Conservation (phyloP, 2,329 filamentous ascomycete genomes). For the Phyllosticta paracitricarpa region DNA sequence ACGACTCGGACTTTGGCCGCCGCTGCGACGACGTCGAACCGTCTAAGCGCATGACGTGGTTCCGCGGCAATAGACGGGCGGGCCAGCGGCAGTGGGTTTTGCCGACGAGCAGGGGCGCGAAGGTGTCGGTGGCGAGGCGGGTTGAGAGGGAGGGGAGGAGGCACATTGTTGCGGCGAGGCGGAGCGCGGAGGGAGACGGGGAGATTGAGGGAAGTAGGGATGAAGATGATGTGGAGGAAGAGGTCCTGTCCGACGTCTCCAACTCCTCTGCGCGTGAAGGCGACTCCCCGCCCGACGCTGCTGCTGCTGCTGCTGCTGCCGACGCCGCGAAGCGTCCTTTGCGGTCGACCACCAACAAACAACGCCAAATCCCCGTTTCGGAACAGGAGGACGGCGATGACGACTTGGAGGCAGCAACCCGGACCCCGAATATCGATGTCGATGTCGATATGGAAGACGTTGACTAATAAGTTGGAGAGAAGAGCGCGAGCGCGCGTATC, state of each 20-base stretch:
- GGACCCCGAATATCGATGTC: no score
- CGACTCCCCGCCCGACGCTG: background rate
- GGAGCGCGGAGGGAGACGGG: background rate
- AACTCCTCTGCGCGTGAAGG: background rate
- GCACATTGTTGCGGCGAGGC: background rate
- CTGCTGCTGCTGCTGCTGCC: no score
- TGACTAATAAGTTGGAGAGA: no score
- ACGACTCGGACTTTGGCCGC: background rate
- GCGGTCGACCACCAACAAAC: no score
- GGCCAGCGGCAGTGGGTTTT: background rate
- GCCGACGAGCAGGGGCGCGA: background rate
- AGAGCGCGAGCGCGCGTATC: no score
- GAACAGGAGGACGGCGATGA: no score
- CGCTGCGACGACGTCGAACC: background rate
- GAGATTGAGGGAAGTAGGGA: background rate
- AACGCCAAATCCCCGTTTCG: no score
- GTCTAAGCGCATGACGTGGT: background rate
- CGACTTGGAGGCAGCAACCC: no score
- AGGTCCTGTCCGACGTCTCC: background rate
- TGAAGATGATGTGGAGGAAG: background rate
- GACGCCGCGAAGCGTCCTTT: no score
- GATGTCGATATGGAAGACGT: no score
- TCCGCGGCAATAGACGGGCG: background rate
- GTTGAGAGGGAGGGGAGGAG: background rate
- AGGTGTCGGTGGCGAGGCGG: background rate